These are phyloP conservation scores for Tritrichomonas musculus DNA, from an alignment of 208 protist genomes.

Conservation along the genomic window DNA sequence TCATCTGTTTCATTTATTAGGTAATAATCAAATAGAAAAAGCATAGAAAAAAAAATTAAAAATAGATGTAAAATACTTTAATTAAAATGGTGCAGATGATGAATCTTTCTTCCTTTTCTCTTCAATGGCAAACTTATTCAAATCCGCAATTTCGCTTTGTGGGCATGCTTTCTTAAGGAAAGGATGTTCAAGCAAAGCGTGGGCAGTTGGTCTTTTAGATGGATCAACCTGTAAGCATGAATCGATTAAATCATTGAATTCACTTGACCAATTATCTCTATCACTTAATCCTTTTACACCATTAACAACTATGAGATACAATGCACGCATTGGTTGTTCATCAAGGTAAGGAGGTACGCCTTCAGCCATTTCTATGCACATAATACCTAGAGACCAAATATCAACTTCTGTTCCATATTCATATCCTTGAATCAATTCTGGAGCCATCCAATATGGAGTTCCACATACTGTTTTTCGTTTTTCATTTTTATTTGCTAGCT, in stretches of 20 bases:
- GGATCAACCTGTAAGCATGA: constrained; percentile 50
- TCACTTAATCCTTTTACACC: neutral
- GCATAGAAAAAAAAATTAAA: too few relatives aligned
- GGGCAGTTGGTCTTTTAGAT: constrained; percentile 35
- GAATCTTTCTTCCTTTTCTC: too few relatives aligned
- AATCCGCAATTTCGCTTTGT: neutral
- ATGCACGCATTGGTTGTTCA: constrained; percentile 36
- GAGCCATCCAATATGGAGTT: constrained; percentile 48
- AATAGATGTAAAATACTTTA: too few relatives aligned
- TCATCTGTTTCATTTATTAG: too few relatives aligned
- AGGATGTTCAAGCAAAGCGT: constrained; percentile 1
- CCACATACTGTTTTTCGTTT: neutral
- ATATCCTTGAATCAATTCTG: constrained; percentile 41
- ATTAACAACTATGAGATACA: constrained; percentile 52
- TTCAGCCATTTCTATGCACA: constrained; percentile 42
- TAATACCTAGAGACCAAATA: constrained; percentile 49
- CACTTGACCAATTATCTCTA: constrained; percentile 23
- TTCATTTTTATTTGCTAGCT: neutral
- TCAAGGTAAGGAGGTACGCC: constrained; percentile 32
- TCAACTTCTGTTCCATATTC: constrained; percentile 35
- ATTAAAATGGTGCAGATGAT: too few relatives aligned
- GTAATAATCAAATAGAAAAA: too few relatives aligned
- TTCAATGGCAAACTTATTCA: neutral
- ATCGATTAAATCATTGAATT: constrained; percentile 49
- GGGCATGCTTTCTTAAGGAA: neutral